Percentiles rank a stretch among this genome's conserved stretches.
Evolutionary conservation across 2,329 filamentous ascomycete genomes (phyloP).

Genomic region (Penicillium brasilianum): DNA sequence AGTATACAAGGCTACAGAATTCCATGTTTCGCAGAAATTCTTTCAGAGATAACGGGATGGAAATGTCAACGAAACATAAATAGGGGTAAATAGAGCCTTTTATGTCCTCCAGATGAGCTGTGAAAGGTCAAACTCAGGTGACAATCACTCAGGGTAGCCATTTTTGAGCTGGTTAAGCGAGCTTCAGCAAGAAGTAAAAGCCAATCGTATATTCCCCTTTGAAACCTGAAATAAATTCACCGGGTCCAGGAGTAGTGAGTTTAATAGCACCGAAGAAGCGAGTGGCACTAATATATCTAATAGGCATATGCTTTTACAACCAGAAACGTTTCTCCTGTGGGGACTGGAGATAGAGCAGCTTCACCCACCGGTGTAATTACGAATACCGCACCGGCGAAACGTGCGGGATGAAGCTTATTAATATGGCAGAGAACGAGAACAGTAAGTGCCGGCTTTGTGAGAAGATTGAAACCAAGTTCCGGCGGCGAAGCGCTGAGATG

Average conservation of each 20-base stretch:
- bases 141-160: constrained; percentile 39
- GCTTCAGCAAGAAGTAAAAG: constrained; percentile 30
- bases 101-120: too few species aligned
- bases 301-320: constrained; percentile 93
- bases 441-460: constrained; percentile 83
- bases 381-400: constrained; percentile 97
- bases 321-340: constrained; percentile 83
- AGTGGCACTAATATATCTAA: constrained; percentile 38
- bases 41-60: too few species aligned
- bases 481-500: constrained; percentile 74
- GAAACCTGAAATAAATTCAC: constrained; percentile 42
- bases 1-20: too few species aligned
- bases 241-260: constrained; percentile 39
- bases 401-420: constrained; percentile 90
- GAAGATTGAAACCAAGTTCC: constrained; percentile 83
- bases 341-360: constrained; percentile 94
- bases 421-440: constrained; percentile 67
- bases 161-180: constrained; percentile 40
- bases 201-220: constrained; percentile 38
- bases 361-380: constrained; percentile 89
- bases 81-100: too few species aligned
- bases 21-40: too few species aligned
- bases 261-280: constrained; percentile 30
- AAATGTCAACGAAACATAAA: too few species aligned
- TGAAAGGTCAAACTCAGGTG: too few species aligned